Evolutionary conservation across 2,329 filamentous ascomycete genomes (phyloP), one percentile per base, ranked within the genome.

Genomic region (Aureobasidium sp.): DNA sequence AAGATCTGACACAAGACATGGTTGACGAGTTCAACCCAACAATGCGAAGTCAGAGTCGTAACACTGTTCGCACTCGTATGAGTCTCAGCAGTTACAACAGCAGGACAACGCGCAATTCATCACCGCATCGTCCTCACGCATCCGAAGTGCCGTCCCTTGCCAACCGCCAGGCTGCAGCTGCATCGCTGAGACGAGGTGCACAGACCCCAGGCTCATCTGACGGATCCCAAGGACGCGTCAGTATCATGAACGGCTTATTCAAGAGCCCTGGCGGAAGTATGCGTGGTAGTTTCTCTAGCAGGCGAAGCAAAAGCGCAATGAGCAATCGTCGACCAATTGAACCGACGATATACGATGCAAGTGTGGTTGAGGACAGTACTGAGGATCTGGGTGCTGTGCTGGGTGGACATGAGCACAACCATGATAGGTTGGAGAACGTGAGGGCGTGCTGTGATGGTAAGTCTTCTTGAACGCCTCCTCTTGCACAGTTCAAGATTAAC

Each of bases 401-500:
- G 68, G 93, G 81, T 75, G 53, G 42, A 48, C 87, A 91, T 71
- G 88, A 93, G 69, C 80, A 85, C 60, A 89, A 92, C 67, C 80
- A 87, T 29, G 89, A 92, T 71, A 82, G 87, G 65, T 81, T 97
- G 69, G 93, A 97, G 80, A 97, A 99, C 73, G 94, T 99, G 66
- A 83, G 94, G 71, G 92, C 93, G 63, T 99, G 94, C 78, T 99
- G 94, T 75, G 94, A 97, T 82, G 94, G 92, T 93, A 82, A 83
- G 87, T 78, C 62, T 62, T 49, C 24, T 45, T 35, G 52, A 57
- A 22, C 5, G 1, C 14, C 4, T 50, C 44, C n/a, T 29, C 9
- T 12, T 33, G 35, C 33, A 31, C n/a, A 24, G 14, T 8, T 11
- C 3, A 33, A 33, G 17, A 29, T 24, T 50, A 68, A 64, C 19